Conservation (phyloP, 1,284 basidiomycete genomes). For the Taiwanofungus camphoratus region DNA sequence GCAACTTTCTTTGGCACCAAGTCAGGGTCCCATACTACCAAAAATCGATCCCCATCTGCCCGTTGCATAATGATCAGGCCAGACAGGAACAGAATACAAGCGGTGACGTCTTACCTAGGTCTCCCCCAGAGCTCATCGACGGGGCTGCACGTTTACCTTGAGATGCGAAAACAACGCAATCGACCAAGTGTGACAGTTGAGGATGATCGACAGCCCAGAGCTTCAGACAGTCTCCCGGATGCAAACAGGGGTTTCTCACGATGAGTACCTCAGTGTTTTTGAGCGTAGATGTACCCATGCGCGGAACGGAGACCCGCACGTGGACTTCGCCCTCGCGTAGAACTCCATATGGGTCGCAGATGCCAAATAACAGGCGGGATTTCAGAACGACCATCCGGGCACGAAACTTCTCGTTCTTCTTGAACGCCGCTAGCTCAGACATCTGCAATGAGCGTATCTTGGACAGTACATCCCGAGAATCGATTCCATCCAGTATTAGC, state of each 20-base stretch:
- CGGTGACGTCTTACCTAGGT: no score
- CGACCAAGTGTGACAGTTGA: slow-evolving; percentile 47
- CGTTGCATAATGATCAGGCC: not conserved
- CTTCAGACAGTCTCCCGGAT: slow-evolving; percentile 63
- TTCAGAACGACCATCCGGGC: slow-evolving; percentile 55
- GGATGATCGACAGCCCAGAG: slow-evolving; percentile 49
- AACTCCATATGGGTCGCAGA: slow-evolving; percentile 59
- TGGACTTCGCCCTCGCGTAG: slow-evolving; percentile 58
- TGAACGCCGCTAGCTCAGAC: slow-evolving; percentile 44
- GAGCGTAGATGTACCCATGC: slow-evolving; percentile 46
- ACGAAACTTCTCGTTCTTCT: slow-evolving; percentile 49
- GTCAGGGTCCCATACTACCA: slow-evolving; percentile 63
- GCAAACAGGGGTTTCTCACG: slow-evolving; percentile 61
- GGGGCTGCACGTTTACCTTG: slow-evolving; percentile 56
- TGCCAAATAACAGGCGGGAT: slow-evolving; percentile 55
- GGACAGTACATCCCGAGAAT: slow-evolving; percentile 34
- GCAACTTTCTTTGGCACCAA: slow-evolving; percentile 48
- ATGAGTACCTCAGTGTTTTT: slow-evolving; percentile 56
- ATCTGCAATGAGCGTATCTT: slow-evolving; percentile 40
- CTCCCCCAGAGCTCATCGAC: slow-evolving; percentile 64
- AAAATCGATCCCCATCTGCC: slow-evolving; percentile 52
- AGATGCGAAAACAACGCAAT: slow-evolving; percentile 61
- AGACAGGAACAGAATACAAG: slow-evolving; percentile 4
- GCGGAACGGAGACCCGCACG: slow-evolving; percentile 47
- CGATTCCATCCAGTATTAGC: slow-evolving; percentile 48